A percentile compares a stretch with the other conserved stretches of the same genome.
Conservation (phyloP, 2,329 filamentous ascomycete species). For the Penicillium italicum region DNA sequence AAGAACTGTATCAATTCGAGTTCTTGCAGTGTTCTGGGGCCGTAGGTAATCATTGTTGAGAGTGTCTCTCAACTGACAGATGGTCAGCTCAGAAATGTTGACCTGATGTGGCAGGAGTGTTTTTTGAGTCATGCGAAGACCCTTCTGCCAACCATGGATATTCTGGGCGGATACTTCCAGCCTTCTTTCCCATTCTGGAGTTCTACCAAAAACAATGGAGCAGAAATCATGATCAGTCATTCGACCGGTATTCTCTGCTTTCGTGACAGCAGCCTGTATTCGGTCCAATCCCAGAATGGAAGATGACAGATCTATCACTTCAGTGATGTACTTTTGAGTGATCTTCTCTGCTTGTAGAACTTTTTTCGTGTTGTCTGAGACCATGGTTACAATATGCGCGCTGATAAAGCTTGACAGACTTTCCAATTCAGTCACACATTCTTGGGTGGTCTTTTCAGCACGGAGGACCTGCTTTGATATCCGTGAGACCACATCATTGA, state of each 20-base stretch:
- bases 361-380: neutral
- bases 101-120: neutral
- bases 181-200: neutral
- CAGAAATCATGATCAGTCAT: slow-evolving; percentile 7
- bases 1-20: slow-evolving; percentile 20
- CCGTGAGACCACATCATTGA: neutral
- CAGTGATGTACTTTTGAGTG: neutral
- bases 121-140: neutral
- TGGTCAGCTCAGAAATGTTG: neutral
- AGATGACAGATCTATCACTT: neutral
- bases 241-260: neutral
- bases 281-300: neutral
- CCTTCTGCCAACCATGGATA: neutral
- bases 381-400: neutral
- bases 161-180: neutral
- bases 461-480: neutral
- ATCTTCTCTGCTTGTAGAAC: neutral
- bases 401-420: neutral
- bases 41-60: slow-evolving; percentile 14
- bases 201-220: neutral
- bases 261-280: neutral
- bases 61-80: neutral
- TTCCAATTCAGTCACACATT: neutral
- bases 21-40: slow-evolving; percentile 18
- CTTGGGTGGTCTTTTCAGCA: neutral